Conservation (phyloP, 805 yeast genomes). For the Metschnikowia arizonensis region DNA sequence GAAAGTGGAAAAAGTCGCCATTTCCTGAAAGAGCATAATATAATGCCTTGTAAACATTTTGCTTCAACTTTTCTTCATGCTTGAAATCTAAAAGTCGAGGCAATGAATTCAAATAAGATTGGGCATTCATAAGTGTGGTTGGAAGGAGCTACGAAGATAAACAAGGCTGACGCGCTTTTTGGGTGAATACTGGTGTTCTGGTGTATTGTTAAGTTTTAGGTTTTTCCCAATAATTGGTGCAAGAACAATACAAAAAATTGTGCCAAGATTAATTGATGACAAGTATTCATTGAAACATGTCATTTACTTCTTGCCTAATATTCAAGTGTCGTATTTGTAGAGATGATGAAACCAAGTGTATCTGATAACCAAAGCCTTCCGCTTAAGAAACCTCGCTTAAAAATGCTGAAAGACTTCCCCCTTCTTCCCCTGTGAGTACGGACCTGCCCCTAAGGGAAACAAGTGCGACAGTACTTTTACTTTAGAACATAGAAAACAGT, state of each 20-base stretch:
- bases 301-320: background rate
- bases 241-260: background rate
- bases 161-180: background rate
- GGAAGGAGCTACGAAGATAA: background rate
- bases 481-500: background rate
- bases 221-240: background rate
- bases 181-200: background rate
- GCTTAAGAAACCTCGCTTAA: background rate
- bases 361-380: background rate
- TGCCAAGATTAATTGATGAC: background rate
- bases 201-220: background rate
- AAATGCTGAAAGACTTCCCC: too few species aligned
- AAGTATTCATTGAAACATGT: background rate
- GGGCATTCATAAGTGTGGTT: constrained; percentile 1
- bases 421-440: too few species aligned
- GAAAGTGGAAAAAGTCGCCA: constrained; percentile 12
- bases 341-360: background rate
- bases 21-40: constrained; percentile 25
- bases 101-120: constrained; percentile 8
- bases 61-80: constrained; percentile 7
- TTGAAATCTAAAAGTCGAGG: constrained; percentile 8
- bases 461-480: background rate
- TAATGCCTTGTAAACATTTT: constrained; percentile 25
- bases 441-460: too few species aligned
- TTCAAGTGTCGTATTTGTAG: background rate